Evolutionary conservation across 192 early-diverging fungal species (phyloP), one percentile per base, ranked within the genome.

Genomic region (Backusella mclennaniae): DNA sequence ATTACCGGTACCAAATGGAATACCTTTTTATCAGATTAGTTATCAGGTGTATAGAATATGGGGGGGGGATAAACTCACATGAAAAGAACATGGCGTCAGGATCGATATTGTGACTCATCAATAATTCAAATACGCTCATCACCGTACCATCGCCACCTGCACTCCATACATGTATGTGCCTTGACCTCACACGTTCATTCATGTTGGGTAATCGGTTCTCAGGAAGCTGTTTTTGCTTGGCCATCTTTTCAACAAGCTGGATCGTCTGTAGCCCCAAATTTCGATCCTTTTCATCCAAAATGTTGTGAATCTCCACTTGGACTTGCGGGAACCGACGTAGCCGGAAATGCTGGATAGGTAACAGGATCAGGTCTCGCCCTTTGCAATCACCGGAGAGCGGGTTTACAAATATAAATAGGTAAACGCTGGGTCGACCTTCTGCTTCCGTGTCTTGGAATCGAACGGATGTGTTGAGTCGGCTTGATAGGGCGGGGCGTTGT

Each of bases 111-210:
- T 91, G 84, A 23, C 76, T 76, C 76, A 92, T 87, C 79, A 93
- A 79, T 49, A 84, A 81, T 75, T 92, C 90, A 44, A 92, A 79
- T 11, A 92, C 91, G 9, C 88, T 85, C 84, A 91, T 92, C 38
- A 93, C 89, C 0, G 92, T 93, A 38, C 92, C 92, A 81, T 93
- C 92, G 23, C 92, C 92, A 26, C 92, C 92, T 0, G 90, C 91
- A 72, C 86, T 88, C 92, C 92, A 93, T 38, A 91, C 89, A 80
- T 93, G 92, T 69, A 93, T 79, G 74, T 91, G 77, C 21, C 76
- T 23, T 66, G 80, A 74, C 42, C 82, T 53, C 2, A 84, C 82
- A 21, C n/a, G 35, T 38, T 69, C 68, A 23, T 69, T 38, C 1
- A 79, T 83, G 21, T 82, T 82, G 3, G 77, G 85, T 79, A 83